phyloP scores from a whole-genome alignment of 1,284 basidiomycete species.

The Omphalotus olearius region DNA sequence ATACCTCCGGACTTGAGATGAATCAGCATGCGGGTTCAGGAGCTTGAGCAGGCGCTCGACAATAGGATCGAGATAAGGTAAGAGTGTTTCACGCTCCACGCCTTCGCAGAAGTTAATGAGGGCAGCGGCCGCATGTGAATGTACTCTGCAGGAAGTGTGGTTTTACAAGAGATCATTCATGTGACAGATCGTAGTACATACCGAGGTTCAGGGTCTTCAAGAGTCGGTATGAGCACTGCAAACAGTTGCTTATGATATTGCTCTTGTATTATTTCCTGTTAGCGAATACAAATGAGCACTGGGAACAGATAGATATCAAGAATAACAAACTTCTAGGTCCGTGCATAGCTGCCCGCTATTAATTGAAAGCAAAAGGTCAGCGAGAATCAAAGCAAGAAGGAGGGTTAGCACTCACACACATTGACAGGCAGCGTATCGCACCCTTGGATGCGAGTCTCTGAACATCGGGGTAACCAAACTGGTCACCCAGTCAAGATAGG shows the following conservation, averaged over 20 bases:
- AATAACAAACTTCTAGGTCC: constrained; percentile 63
- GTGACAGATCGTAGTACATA: constrained; percentile 25
- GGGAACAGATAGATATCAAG: constrained; percentile 13
- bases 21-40: constrained; percentile 8
- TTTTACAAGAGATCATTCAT: neutral
- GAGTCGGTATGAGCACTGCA: constrained; percentile 62
- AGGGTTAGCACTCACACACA: constrained; percentile 59
- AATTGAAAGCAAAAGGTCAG: neutral
- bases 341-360: constrained; percentile 79
- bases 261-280: constrained; percentile 74
- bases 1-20: constrained; percentile 39
- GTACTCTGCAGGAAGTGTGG: constrained; percentile 48
- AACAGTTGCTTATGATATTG: constrained; percentile 67
- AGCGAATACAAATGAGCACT: neutral
- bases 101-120: constrained; percentile 89
- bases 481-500: too few relatives aligned
- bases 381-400: constrained; percentile 1
- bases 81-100: constrained; percentile 64
- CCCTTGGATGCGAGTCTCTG: constrained; percentile 73
- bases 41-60: constrained; percentile 54
- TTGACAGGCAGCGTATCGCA: constrained; percentile 82
- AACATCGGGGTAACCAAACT: constrained; percentile 77
- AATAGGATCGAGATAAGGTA: constrained; percentile 74
- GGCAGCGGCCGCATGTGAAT: constrained; percentile 79
- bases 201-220: constrained; percentile 76